Conservation (phyloP, 352 stramenopile species). For the Phytophthora pistaciae region DNA sequence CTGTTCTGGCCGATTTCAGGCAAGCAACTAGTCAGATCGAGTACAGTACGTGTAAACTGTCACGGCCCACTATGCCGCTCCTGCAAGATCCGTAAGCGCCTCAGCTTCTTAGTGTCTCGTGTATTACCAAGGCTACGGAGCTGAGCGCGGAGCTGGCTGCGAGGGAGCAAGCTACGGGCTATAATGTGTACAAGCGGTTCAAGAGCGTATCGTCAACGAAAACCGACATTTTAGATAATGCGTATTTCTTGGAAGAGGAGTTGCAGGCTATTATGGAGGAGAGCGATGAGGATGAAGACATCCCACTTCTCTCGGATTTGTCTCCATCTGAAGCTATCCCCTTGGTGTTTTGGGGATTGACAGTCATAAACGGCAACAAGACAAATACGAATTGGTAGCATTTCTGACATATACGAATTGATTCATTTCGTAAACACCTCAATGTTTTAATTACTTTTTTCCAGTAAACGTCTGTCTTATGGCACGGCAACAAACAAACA, state of each 20-base stretch:
- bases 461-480: not conserved
- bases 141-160: constrained; percentile 30
- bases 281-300: not conserved
- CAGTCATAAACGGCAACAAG: not conserved
- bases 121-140: constrained; percentile 37
- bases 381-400: too few species aligned
- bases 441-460: too few species aligned
- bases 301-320: not conserved
- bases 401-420: too few species aligned
- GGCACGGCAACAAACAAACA: not conserved
- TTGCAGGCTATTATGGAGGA: not conserved
- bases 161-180: constrained; percentile 26
- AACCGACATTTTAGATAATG: not conserved
- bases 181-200: not conserved
- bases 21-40: constrained; percentile 18
- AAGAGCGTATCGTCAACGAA: not conserved
- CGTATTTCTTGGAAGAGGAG: not conserved
- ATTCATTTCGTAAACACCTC: too few species aligned
- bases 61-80: constrained; percentile 33
- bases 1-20: constrained; percentile 20
- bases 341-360: not conserved
- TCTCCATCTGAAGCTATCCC: not conserved
- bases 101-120: constrained; percentile 45
- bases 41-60: constrained; percentile 31
- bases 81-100: constrained; percentile 38